A percentile compares a stretch with the other conserved stretches of the same genome.
Conservation (phyloP, 768 basidiomycete genomes). For the Tulasnella sp. region DNA sequence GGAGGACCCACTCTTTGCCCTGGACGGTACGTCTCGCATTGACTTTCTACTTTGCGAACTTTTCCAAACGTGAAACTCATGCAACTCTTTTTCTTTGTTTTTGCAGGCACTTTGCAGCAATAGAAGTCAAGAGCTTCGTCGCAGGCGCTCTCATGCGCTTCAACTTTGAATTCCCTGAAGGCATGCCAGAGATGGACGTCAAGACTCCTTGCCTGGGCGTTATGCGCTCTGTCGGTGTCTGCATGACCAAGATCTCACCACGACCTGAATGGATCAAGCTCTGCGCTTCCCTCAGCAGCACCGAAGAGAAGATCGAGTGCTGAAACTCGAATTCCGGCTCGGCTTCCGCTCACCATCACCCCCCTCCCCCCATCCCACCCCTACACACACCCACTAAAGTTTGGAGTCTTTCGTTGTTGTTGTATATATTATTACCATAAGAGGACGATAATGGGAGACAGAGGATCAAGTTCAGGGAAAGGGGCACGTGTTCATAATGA, state of each 20-base stretch:
- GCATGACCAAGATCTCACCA: background rate
- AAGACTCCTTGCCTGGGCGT: constrained; percentile 7
- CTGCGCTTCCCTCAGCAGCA: background rate
- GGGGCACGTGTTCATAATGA: background rate
- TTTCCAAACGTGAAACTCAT: background rate
- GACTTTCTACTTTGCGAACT: background rate
- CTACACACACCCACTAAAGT: background rate
- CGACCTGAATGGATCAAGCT: constrained; percentile 1
- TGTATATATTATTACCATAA: background rate
- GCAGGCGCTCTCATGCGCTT: constrained; percentile 13
- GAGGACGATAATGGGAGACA: background rate
- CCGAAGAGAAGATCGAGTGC: background rate
- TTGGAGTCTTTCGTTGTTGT: background rate
- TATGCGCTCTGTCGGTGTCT: constrained; percentile 11
- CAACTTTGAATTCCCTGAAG: constrained; percentile 13
- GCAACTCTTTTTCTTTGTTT: background rate
- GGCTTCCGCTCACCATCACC: background rate
- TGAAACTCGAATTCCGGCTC: background rate
- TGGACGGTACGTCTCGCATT: constrained; percentile 5
- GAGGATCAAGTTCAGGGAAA: background rate
- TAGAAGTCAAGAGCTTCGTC: constrained; percentile 13
- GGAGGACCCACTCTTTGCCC: constrained; percentile 14
- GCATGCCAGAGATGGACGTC: constrained; percentile 11
- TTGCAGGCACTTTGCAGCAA: constrained; percentile 11
- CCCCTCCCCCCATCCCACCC: background rate